phyloP scores from a whole-genome alignment of 2,329 filamentous ascomycete genomes.

The Diaporthe ilicicola region DNA sequence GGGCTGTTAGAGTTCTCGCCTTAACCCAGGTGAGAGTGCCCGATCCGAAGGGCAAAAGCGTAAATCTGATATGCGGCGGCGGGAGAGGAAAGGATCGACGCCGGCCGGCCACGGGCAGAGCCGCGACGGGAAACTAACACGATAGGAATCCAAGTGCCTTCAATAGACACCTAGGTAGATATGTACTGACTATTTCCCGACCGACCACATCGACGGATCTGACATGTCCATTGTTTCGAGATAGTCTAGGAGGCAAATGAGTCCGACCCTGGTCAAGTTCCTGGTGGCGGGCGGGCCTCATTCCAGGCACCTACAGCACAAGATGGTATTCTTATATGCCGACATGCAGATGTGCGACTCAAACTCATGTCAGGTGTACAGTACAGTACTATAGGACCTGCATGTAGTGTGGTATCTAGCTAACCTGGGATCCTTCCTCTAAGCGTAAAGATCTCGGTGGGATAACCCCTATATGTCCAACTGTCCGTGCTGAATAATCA shows the following conservation, averaged over 20 bases:
- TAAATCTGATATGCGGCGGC: not conserved
- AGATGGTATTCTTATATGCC: not conserved
- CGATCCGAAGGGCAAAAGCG: not conserved
- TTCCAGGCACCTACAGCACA: not conserved
- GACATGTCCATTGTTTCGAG: not conserved
- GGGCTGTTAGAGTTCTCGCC: not conserved
- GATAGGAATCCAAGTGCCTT: not conserved
- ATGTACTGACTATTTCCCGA: no score
- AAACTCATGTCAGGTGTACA: not conserved
- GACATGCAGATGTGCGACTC: not conserved
- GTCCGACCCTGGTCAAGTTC: constrained; percentile 4
- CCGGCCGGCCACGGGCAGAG: constrained; percentile 8
- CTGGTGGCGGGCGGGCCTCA: constrained; percentile 5
- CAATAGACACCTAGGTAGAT: not conserved
- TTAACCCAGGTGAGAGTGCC: not conserved
- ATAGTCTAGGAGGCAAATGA: not conserved
- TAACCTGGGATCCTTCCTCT: not conserved
- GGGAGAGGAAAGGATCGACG: constrained; percentile 8
- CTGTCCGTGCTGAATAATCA: not conserved
- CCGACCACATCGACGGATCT: not conserved
- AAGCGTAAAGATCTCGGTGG: not conserved
- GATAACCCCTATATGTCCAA: not conserved
- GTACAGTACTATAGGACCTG: not conserved
- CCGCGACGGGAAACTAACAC: constrained; percentile 13
- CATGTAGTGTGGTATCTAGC: not conserved